Base-by-base conservation (phyloP, 1,139 yeast genomes). In the Diutina mesorugosa region DNA sequence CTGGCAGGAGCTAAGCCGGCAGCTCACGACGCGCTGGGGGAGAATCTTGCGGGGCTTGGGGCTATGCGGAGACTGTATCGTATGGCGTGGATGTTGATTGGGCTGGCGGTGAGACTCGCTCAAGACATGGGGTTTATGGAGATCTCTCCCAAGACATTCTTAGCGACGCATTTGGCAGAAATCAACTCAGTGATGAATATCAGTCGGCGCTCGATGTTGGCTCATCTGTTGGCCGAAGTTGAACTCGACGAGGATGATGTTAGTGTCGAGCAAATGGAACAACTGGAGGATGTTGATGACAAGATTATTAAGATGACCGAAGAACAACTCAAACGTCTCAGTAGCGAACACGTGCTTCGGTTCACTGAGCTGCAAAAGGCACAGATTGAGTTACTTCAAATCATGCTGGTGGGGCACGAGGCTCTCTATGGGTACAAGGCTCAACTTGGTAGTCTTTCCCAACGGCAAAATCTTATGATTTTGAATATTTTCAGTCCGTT, bases 71-170 rank as follows among this genome's bases (percentile, higher is more conserved):
- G 97, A 64, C 84, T 93, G 63, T 91, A 89, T 66, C 77, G 96
- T 54, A 87, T 90, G 93, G 87, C 96, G 0, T 90, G 96, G 93
- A 87, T 90, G 93, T 77, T 90, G 60, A 85, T 89, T 57, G 97
- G 97, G 4, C 83, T 88, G 2, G 91, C 95, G 0, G 87, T 89
- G 3, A 74, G 97, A 57, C 71, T 91, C 53, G 95, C 96, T 2
- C 96, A 90, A 66, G 95, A 90, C 67, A 81, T 89, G 80, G 90
- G 90, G 6, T 79, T 87, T 61, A 83, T 87, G 77, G 90, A 87
- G 57, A 79, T 83, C 18, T 82, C 87, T 61, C 77, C 91, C 12
- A 80, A 85, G 61, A 83, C 90, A 2, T 88, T 86, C 64, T 73
- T 90, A 58, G 96, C 96, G 0, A 83, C 95, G 0, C 96, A 90